A percentile compares a stretch with the other conserved stretches of the same genome.
Conservation (phyloP, 176 grass and related monocot species). For the Oryza australiensis region DNA sequence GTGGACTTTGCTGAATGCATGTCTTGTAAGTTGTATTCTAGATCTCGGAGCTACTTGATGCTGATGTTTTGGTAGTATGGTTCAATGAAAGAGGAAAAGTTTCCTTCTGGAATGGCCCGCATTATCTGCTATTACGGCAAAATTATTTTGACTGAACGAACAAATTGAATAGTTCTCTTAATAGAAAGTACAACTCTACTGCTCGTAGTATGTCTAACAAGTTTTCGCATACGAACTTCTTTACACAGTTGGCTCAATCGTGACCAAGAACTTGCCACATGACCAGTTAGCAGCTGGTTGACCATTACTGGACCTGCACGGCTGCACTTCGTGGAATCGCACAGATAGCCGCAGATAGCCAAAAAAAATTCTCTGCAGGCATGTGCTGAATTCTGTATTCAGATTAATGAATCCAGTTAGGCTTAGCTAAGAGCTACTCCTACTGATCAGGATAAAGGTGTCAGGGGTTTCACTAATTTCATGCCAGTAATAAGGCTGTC, state of each 20-base stretch:
- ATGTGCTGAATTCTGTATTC: not conserved
- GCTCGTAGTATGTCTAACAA: not conserved
- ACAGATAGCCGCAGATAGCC: not conserved
- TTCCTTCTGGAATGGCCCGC: slow-evolving; percentile 6
- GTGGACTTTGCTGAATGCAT: slow-evolving; percentile 19
- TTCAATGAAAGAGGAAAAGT: slow-evolving; percentile 17
- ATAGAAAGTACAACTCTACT: not conserved
- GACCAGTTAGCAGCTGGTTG: not conserved
- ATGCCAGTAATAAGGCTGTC: slow-evolving; percentile 9
- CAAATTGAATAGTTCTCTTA: not conserved
- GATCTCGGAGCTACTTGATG: slow-evolving; percentile 16
- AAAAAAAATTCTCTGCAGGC: not conserved
- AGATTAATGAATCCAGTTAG: not conserved
- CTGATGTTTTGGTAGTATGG: not conserved
- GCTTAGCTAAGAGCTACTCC: not conserved
- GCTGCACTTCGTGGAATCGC: not conserved
- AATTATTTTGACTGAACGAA: not conserved
- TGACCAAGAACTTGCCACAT: not conserved
- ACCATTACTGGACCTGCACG: not conserved
- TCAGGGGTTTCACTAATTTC: not conserved
- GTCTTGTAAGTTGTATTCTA: slow-evolving; percentile 27
- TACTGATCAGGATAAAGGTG: not conserved
- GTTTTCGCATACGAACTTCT: not conserved
- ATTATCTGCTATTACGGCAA: not conserved
- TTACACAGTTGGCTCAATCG: not conserved